Evolutionary conservation across 2,329 filamentous ascomycete species (phyloP).

Genomic region (Sporothrix euskadiensis): DNA sequence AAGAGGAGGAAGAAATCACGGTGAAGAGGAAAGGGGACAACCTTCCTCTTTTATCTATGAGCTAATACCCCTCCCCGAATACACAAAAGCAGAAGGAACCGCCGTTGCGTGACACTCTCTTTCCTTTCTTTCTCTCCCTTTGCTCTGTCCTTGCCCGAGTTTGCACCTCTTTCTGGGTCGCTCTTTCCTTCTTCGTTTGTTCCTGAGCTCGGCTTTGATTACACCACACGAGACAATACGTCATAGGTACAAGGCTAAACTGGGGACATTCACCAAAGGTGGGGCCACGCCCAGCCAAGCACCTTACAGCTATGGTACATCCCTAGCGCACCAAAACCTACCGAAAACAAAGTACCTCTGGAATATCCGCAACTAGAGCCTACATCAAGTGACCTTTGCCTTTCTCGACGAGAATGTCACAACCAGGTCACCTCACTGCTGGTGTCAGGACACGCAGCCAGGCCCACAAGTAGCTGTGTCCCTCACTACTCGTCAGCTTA

Average conservation of each 20-base stretch:
- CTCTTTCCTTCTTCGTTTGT: constrained; percentile 23
- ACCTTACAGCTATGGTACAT: background rate
- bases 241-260: constrained; percentile 28
- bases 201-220: constrained; percentile 27
- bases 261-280: background rate
- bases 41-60: constrained; percentile 15
- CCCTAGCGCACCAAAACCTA: background rate
- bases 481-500: background rate
- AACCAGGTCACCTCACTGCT: background rate
- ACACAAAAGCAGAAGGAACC: background rate
- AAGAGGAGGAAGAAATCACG: background rate
- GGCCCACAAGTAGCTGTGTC: background rate
- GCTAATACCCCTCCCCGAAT: background rate
- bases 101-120: constrained; percentile 10
- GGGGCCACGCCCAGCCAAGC: constrained; percentile 5
- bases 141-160: background rate
- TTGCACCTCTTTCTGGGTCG: background rate
- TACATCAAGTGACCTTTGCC: constrained; percentile 15
- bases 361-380: background rate
- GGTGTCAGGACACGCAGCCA: background rate
- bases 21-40: background rate
- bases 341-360: background rate
- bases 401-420: background rate
- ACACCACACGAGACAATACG: constrained; percentile 28
- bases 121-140: background rate